Evolutionary conservation across 257 asterid species (phyloP).

Genomic region (Capsicum rhomboideum): DNA sequence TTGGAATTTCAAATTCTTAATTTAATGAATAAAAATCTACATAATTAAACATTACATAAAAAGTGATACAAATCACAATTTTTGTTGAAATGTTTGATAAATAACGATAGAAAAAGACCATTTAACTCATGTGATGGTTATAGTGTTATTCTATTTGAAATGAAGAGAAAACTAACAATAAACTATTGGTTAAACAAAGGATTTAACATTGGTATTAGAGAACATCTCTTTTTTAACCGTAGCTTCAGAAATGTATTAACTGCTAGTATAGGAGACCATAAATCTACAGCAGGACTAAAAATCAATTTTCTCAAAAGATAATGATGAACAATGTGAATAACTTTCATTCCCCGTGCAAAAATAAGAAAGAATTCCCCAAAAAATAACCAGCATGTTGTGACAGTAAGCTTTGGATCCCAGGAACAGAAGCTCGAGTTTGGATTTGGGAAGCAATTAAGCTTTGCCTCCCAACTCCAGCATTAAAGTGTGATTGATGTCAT

Average conservation of each 20-base stretch:
- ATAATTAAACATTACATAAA: too few species aligned
- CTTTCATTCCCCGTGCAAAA: background rate
- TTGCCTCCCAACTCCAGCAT: slow-evolving; percentile 68
- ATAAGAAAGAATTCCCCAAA: background rate
- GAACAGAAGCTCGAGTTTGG: background rate
- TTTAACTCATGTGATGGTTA: too few species aligned
- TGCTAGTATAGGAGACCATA: background rate
- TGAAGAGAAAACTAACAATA: too few species aligned
- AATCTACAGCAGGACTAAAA: background rate
- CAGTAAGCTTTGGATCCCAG: background rate
- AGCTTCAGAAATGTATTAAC: background rate
- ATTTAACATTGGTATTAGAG: background rate
- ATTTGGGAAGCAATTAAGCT: slow-evolving; percentile 11
- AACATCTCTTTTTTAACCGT: background rate
- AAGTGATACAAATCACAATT: too few species aligned
- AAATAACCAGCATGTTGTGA: background rate
- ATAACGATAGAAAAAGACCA: too few species aligned
- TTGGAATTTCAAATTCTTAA: too few species aligned
- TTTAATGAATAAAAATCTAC: too few species aligned
- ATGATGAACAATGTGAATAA: background rate
- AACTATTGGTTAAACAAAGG: too few species aligned
- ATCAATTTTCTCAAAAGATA: background rate
- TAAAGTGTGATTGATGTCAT: slow-evolving; percentile 64
- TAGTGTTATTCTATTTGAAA: too few species aligned
- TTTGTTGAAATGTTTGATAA: too few species aligned